Evolutionary conservation across 108 stramenopile species (phyloP).

Genomic region (Stephanodiscus minutulus): DNA sequence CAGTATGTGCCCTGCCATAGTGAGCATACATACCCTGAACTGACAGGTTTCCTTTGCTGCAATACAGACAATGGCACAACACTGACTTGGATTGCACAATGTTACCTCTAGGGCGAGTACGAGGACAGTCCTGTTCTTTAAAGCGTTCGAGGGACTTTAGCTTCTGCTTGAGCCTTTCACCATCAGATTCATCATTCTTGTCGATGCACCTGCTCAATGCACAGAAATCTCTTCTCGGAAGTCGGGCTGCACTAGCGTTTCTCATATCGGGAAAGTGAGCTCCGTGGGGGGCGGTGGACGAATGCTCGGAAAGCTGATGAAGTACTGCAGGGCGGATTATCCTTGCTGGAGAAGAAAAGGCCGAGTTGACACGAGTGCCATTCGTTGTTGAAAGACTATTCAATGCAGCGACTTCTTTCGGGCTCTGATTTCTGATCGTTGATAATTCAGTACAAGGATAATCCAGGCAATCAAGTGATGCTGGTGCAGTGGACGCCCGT

Average conservation of each 20-base stretch:
- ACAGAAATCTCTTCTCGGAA: neutral
- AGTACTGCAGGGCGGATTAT: neutral
- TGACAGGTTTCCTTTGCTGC: slow-evolving; percentile 29
- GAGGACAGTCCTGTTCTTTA: slow-evolving; percentile 2
- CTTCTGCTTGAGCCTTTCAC: slow-evolving; percentile 27
- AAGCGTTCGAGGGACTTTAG: slow-evolving; percentile 10
- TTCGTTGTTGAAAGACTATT: slow-evolving; percentile 11
- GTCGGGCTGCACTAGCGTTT: slow-evolving; percentile 5
- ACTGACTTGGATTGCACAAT: slow-evolving; percentile 20
- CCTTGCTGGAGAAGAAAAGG: slow-evolving; percentile 8
- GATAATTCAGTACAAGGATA: slow-evolving; percentile 1
- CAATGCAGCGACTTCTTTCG: slow-evolving; percentile 17
- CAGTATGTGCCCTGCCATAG: slow-evolving; percentile 35
- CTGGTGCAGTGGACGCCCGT: neutral
- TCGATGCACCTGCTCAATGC: neutral
- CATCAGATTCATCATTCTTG: neutral
- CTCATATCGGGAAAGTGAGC: slow-evolving; percentile 8
- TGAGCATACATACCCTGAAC: slow-evolving; percentile 52
- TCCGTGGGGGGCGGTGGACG: neutral
- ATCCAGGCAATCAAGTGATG: slow-evolving; percentile 1
- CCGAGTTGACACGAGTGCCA: slow-evolving; percentile 8
- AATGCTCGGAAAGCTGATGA: slow-evolving; percentile 7
- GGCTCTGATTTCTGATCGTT: slow-evolving; percentile 10
- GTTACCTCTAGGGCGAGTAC: slow-evolving; percentile 5
- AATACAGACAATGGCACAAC: slow-evolving; percentile 42